Evolutionary conservation across 2,329 filamentous ascomycete genomes (phyloP), one percentile per base, ranked within the genome.

Genomic region (Dactylellina parvicollis): DNA sequence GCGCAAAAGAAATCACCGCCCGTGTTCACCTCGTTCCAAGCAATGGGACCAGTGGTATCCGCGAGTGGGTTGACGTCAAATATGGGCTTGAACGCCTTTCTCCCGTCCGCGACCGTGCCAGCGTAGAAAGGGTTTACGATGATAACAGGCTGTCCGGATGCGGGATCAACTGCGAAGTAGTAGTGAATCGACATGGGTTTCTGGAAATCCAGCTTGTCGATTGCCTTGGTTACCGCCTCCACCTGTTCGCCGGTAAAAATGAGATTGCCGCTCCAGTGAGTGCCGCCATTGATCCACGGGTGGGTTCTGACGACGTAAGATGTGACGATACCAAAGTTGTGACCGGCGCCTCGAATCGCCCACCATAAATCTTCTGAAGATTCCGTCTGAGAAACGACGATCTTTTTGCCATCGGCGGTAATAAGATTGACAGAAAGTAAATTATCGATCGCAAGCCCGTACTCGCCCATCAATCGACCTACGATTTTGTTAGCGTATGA

Each of bases 271-370:
- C 66, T 76, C 79, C 78, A 76, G 36, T 76, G 75, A 4, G 40
- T 49, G 32, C 75, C 75, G 28, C 52, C 36, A 28, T 76, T 74
- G 24, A 69, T 69, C 57, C 61, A 74, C 0, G 80, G 79, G 24
- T 78, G 79, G 1, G 82, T 77, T 61, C 80, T 81, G 54, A 81
- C 75, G 7, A 76, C 76, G 69, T 83, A 83, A 8, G 78, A 78
- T 0, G 81, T 82, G 1, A 82, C 81, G 24, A 83, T 80, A 16
- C 82, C 83, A 65, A 84, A 83, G 66, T 81, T 83, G 24, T 79
- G 79, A 0, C 82, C 82, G 0, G 82, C 81, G 4, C 82, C 82
- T 0, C 80, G 77, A 3, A 83, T 60, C 0, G 80, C 82, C 81
- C 81, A 83, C 76, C 82, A 82, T 5, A 83, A 78, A 59, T 82